phyloP scores from a whole-genome alignment of 306 rosid genomes.

The Morella rubra region DNA sequence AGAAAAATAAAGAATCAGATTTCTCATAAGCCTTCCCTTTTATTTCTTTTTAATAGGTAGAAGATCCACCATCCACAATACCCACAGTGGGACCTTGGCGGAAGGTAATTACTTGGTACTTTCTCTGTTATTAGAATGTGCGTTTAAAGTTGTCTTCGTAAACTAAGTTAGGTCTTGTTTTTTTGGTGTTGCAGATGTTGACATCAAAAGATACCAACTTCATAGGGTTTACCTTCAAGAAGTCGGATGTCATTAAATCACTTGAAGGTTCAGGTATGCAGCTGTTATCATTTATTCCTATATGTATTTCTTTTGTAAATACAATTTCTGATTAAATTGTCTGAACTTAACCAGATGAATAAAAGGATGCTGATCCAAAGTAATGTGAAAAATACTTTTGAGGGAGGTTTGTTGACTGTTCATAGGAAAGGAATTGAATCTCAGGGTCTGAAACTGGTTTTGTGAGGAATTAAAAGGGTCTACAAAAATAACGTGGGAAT shows the following conservation, averaged over 20 bases:
- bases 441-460: background rate
- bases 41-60: conserved; percentile 51
- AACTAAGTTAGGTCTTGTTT: background rate
- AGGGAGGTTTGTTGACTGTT: background rate
- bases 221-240: conserved; percentile 90
- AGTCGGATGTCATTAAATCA: conserved; percentile 79
- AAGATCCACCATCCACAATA: conserved; percentile 67
- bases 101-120: conserved; percentile 53
- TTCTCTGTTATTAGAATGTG: conserved; percentile 1
- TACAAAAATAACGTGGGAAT: background rate
- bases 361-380: background rate
- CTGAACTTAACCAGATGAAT: background rate
- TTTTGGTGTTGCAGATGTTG: conserved; percentile 69
- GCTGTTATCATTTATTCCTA: conserved; percentile 8
- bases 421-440: conserved; percentile 1
- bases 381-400: background rate
- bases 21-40: conserved; percentile 19
- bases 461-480: background rate
- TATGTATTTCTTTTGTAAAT: background rate
- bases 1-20: background rate
- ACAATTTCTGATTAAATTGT: conserved; percentile 3
- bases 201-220: conserved; percentile 94
- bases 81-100: conserved; percentile 98
- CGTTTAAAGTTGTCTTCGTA: background rate
- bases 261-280: conserved; percentile 78